phyloP scores from a whole-genome alignment of 345 rosid genomes.

The Cochlearia excelsa region DNA sequence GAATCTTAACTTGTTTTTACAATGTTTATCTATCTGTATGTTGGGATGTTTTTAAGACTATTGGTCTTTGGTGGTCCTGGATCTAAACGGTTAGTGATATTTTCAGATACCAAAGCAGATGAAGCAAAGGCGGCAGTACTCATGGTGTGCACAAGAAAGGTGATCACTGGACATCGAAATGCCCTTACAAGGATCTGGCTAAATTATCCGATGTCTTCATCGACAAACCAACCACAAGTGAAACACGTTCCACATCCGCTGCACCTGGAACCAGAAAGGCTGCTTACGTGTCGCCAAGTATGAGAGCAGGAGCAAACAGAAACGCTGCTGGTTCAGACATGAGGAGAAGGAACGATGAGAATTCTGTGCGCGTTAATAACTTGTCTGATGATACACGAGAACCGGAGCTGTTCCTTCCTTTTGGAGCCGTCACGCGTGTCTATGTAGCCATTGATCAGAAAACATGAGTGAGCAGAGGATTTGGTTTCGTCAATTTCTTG shows the following conservation, averaged over 20 bases:
- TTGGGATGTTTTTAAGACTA: too few relatives aligned
- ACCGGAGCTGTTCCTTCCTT: slow-evolving; percentile 77
- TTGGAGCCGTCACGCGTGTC: slow-evolving; percentile 76
- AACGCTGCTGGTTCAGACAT: slow-evolving; percentile 59
- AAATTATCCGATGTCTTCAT: slow-evolving; percentile 45
- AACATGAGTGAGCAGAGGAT: slow-evolving; percentile 85
- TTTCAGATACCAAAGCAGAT: slow-evolving; percentile 63
- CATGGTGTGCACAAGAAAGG: slow-evolving; percentile 88
- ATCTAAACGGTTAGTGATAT: slow-evolving; percentile 9
- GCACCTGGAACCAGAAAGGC: slow-evolving; percentile 50
- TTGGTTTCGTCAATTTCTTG: slow-evolving; percentile 83
- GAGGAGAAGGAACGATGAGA: slow-evolving; percentile 90
- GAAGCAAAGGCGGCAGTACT: slow-evolving; percentile 69
- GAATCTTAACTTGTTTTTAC: too few relatives aligned
- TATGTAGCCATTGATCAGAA: slow-evolving; percentile 89
- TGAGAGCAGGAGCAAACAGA: slow-evolving; percentile 74
- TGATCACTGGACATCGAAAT: slow-evolving; percentile 89
- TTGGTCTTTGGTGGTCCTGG: not conserved
- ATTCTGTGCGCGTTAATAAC: slow-evolving; percentile 82
- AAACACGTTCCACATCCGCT: slow-evolving; percentile 40
- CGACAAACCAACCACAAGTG: slow-evolving; percentile 62
- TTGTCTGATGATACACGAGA: slow-evolving; percentile 88
- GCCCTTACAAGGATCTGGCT: slow-evolving; percentile 90
- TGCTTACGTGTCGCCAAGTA: slow-evolving; percentile 73
- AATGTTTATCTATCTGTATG: too few relatives aligned